Conservation (phyloP, 1,139 yeast genomes). For the Nakaseomyces uthaithaninus region DNA sequence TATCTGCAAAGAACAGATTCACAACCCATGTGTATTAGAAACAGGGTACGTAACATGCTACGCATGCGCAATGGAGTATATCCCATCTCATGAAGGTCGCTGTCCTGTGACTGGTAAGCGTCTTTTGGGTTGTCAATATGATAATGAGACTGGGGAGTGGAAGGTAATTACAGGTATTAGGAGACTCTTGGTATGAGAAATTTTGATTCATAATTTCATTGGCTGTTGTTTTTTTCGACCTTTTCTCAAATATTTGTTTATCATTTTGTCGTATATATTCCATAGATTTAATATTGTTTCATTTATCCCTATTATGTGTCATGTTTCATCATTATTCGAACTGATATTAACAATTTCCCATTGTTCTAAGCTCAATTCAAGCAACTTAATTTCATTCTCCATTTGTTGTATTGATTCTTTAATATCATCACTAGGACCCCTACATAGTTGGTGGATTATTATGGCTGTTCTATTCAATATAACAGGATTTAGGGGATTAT, state of each 20-base stretch:
- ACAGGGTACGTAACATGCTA: constrained; percentile 90
- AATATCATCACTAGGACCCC: constrained; percentile 21
- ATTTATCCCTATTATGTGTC: constrained; percentile 3
- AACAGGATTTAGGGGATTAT: constrained; percentile 12
- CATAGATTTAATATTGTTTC: neutral
- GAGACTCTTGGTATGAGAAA: constrained; percentile 47
- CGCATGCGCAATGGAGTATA: constrained; percentile 66
- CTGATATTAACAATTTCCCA: constrained; percentile 20
- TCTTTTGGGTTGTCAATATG: constrained; percentile 66
- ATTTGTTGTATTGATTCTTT: constrained; percentile 20
- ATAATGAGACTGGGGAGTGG: constrained; percentile 52
- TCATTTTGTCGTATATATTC: too few relatives aligned
- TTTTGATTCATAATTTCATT: too few relatives aligned
- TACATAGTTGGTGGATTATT: constrained; percentile 18
- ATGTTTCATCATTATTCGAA: neutral
- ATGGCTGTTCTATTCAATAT: constrained; percentile 20
- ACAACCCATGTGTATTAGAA: constrained; percentile 80
- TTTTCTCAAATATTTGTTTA: too few relatives aligned
- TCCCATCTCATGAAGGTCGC: constrained; percentile 54
- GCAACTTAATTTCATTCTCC: constrained; percentile 22
- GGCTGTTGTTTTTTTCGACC: too few relatives aligned
- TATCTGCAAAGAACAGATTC: constrained; percentile 55
- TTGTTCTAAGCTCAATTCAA: constrained; percentile 24
- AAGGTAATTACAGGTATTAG: constrained; percentile 62
- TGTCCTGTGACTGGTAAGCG: constrained; percentile 81